Conservation (phyloP, 257 asterid genomes). For the Penstemon barbatus region DNA sequence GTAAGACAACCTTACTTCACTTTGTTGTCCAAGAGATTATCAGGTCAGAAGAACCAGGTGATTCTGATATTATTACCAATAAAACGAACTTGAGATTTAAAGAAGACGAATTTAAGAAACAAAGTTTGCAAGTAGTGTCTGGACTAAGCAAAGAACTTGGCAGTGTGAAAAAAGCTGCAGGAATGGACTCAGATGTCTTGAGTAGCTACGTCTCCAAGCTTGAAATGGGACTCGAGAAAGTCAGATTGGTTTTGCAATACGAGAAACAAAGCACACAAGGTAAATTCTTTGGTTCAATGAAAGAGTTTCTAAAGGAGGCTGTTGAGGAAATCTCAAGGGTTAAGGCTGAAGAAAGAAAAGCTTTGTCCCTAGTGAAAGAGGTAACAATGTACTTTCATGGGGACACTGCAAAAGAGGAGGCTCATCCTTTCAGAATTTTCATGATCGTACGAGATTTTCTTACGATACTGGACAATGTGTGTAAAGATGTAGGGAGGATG, state of each 20-base stretch:
- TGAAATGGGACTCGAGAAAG: slow-evolving; percentile 79
- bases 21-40: slow-evolving; percentile 89
- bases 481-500: slow-evolving; percentile 85
- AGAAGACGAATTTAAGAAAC: slow-evolving; percentile 77
- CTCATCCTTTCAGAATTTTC: slow-evolving; percentile 88
- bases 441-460: slow-evolving; percentile 89
- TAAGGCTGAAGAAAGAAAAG: slow-evolving; percentile 64
- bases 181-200: slow-evolving; percentile 94
- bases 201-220: slow-evolving; percentile 84
- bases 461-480: slow-evolving; percentile 68
- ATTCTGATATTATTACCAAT: slow-evolving; percentile 28
- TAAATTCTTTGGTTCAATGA: slow-evolving; percentile 72
- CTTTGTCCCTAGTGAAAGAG: slow-evolving; percentile 66
- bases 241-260: slow-evolving; percentile 53
- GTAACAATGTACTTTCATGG: slow-evolving; percentile 94
- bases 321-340: slow-evolving; percentile 54
- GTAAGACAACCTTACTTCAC: slow-evolving; percentile 88
- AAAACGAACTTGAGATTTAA: slow-evolving; percentile 34
- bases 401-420: slow-evolving; percentile 89
- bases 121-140: slow-evolving; percentile 76
- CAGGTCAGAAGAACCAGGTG: slow-evolving; percentile 62
- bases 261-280: slow-evolving; percentile 56
- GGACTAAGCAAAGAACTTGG: slow-evolving; percentile 82
- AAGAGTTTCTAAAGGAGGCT: slow-evolving; percentile 65
- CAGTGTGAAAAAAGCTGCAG: slow-evolving; percentile 80